Percentiles rank a stretch among this genome's conserved stretches.
Conservation (phyloP, 805 yeast genomes). For the Clavispora phyllophila region DNA sequence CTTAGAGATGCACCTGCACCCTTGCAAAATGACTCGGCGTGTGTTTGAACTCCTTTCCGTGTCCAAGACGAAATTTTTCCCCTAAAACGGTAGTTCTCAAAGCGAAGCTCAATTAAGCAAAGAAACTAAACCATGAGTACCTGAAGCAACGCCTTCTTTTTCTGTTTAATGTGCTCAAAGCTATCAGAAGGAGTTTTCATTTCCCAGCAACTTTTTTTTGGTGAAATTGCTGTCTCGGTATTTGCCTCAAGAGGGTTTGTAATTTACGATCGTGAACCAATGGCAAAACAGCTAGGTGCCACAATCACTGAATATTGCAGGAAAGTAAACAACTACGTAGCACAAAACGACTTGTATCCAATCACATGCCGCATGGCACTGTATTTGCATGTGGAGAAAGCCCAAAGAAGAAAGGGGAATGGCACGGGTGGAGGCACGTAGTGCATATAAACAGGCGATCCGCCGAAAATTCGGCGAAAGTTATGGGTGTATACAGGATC, state of each 20-base stretch:
- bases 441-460: conserved; percentile 6
- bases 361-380: not conserved
- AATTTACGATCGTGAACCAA: not conserved
- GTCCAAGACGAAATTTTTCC: no score
- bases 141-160: no score
- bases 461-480: conserved; percentile 19
- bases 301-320: not conserved
- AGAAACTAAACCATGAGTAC: no score
- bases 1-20: no score
- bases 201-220: no score
- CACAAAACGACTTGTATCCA: not conserved
- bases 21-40: no score
- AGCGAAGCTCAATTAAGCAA: no score
- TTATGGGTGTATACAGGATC: conserved; percentile 6
- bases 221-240: no score
- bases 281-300: not conserved
- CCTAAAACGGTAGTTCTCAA: no score
- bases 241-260: not conserved
- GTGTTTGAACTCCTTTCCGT: no score
- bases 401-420: not conserved
- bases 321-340: not conserved
- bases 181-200: no score
- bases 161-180: no score
- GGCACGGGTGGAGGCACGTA: not conserved
- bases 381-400: not conserved